These are phyloP conservation scores for Neonectria sp. DNA, from an alignment of 2,329 filamentous ascomycete species.

Conservation along the genomic window DNA sequence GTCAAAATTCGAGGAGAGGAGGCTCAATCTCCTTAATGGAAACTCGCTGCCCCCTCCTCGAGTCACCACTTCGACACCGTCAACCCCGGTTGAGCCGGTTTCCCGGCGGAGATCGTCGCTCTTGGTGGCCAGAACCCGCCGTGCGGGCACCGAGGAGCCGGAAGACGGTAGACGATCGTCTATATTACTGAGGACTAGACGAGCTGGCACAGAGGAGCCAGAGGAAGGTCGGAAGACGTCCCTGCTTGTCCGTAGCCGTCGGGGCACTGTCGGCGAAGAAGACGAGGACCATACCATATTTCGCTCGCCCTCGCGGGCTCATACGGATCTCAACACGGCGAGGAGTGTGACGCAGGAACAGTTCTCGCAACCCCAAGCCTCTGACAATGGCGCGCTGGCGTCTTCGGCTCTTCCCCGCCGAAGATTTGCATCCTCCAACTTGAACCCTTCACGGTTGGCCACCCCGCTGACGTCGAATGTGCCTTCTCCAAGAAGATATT, in stretches of 20 bases:
- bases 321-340: slow-evolving; percentile 67
- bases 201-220: slow-evolving; percentile 64
- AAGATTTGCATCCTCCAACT: slow-evolving; percentile 65
- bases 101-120: slow-evolving; percentile 66
- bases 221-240: slow-evolving; percentile 63
- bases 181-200: slow-evolving; percentile 61
- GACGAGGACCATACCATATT: slow-evolving; percentile 64
- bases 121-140: slow-evolving; percentile 60
- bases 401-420: slow-evolving; percentile 64
- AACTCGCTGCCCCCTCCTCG: slow-evolving; percentile 64
- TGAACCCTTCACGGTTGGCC: slow-evolving; percentile 62
- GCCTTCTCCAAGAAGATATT: slow-evolving; percentile 62
- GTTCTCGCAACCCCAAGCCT: slow-evolving; percentile 43
- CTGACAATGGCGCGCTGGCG: slow-evolving; percentile 26
- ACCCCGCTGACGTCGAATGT: slow-evolving; percentile 56
- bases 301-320: slow-evolving; percentile 71
- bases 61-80: slow-evolving; percentile 55
- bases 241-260: slow-evolving; percentile 61
- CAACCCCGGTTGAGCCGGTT: slow-evolving; percentile 57
- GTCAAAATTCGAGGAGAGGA: slow-evolving; percentile 69
- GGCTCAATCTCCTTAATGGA: slow-evolving; percentile 62
- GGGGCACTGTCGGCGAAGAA: slow-evolving; percentile 63
- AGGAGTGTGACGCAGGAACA: slow-evolving; percentile 48
- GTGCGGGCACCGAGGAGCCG: slow-evolving; percentile 63
- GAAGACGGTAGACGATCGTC: slow-evolving; percentile 62